Conservation (phyloP, 805 yeast genomes). For the Candida vartiovaarae region DNA sequence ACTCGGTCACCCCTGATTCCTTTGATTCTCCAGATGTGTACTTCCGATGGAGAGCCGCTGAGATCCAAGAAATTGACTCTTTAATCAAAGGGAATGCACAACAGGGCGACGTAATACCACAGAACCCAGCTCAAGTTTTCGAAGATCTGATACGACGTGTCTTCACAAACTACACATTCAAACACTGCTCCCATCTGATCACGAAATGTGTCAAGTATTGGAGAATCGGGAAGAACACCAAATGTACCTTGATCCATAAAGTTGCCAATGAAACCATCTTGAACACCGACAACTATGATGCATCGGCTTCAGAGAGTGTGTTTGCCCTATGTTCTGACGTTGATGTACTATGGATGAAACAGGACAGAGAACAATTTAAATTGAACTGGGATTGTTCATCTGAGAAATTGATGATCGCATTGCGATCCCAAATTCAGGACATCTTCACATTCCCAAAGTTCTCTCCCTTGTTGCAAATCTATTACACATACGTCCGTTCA, state of each 20-base stretch:
- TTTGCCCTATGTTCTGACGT: constrained; percentile 9
- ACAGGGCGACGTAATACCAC: constrained; percentile 29
- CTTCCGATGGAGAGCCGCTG: constrained; percentile 35
- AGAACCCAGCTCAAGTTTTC: constrained; percentile 33
- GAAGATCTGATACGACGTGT: constrained; percentile 36
- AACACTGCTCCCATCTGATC: background rate
- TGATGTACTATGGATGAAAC: constrained; percentile 32
- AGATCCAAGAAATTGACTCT: constrained; percentile 21
- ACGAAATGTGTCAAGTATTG: constrained; percentile 43
- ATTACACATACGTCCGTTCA: constrained; percentile 43
- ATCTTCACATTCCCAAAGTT: constrained; percentile 49
- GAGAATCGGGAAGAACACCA: constrained; percentile 47
- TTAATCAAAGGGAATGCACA: background rate
- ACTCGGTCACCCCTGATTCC: constrained; percentile 27
- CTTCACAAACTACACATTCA: constrained; percentile 29
- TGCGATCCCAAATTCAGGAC: constrained; percentile 35
- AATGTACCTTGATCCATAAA: constrained; percentile 42
- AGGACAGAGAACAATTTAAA: constrained; percentile 46
- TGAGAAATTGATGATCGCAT: constrained; percentile 37
- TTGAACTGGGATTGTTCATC: constrained; percentile 38
- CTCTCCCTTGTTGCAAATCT: constrained; percentile 41
- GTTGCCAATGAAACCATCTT: constrained; percentile 37
- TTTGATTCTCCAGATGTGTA: constrained; percentile 30
- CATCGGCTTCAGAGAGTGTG: background rate
- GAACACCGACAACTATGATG: constrained; percentile 10